Base-by-base conservation (phyloP, 2,329 filamentous ascomycete genomes). In the Aspergillus sp. region DNA sequence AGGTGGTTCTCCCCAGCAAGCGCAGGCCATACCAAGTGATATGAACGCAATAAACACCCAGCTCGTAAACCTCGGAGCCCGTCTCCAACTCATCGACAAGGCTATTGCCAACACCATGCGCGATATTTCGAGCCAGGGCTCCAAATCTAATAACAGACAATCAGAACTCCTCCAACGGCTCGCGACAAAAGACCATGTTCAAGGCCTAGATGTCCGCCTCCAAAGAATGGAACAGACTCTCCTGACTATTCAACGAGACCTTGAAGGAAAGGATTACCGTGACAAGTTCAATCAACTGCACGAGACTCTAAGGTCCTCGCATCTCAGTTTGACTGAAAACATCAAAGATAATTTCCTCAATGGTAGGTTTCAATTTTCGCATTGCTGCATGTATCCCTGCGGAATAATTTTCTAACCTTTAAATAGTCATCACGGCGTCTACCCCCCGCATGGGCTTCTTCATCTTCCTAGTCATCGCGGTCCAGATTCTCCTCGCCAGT, bases 51-150 rank as follows among this genome's bases (percentile, higher is more conserved):
- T 62, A 74, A 80, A 55, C 31, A 58, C 67, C 17, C 91, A 96
- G 73, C 93, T 97, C 70, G 82, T 83, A 35, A 93, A 97, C 71
- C 82, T 98, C 14, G 89, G 96, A 79, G 89, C 89, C 78, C 89
- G 92, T 33, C 79, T 98, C 17, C 91, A 80, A 58, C 77, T 79
- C 40, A 77, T 90, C 51, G 82, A 86, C 70, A 79, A 79, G 58
- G 85, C 88, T 66, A 75, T 89, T 52, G 80, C 80, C 65, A 79
- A 78, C 62, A 77, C 90, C 45, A 64, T 76, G 48, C 70, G 73
- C 78, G 84, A 77, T 73, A 71, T 75, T 80, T 87, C 70, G 73
- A 70, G 75, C 73, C 71, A 84, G 77, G 73, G 72, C 80, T 64
- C 74, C 68, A 72, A 80, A 77, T 67, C 78, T 77, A 72, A 87